Evolutionary conservation across 768 basidiomycete species (phyloP).

Genomic region (Peribolospora kevripleyi): DNA sequence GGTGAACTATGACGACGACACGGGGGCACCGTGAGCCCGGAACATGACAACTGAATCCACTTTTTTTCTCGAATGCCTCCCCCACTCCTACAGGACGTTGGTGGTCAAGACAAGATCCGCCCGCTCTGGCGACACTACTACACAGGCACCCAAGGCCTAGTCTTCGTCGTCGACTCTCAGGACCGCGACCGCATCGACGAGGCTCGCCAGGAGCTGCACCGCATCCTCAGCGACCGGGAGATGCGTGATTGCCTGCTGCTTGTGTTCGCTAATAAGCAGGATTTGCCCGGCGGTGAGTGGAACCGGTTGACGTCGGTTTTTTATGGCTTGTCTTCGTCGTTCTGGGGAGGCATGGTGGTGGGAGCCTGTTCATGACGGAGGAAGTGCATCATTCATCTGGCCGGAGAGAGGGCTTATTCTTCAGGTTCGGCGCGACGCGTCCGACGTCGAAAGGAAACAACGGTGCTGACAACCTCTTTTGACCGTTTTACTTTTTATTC

Average conservation of each 20-base stretch:
- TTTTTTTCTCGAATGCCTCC: neutral
- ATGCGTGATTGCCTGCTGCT: conserved; percentile 93
- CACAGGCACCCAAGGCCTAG: conserved; percentile 92
- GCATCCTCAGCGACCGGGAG: conserved; percentile 85
- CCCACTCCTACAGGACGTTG: conserved; percentile 28
- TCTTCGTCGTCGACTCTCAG: conserved; percentile 93
- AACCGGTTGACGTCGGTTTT: neutral
- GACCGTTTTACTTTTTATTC: neutral
- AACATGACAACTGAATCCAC: no score
- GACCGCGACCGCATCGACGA: conserved; percentile 90
- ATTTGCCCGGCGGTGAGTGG: conserved; percentile 70
- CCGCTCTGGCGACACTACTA: conserved; percentile 98
- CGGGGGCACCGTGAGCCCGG: no score
- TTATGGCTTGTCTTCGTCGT: neutral
- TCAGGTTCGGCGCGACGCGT: neutral
- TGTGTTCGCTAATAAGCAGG: conserved; percentile 99
- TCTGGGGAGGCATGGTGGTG: neutral
- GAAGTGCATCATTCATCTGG: no score
- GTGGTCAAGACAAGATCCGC: conserved; percentile 98
- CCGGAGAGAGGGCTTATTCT: neutral
- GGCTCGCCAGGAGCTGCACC: conserved; percentile 80
- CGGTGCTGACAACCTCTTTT: neutral
- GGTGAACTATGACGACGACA: no score
- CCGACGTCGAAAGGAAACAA: neutral
- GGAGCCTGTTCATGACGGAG: neutral